These are phyloP conservation scores for Canna indica DNA, from an alignment of 176 grass and related monocot genomes.

Conservation along the genomic window DNA sequence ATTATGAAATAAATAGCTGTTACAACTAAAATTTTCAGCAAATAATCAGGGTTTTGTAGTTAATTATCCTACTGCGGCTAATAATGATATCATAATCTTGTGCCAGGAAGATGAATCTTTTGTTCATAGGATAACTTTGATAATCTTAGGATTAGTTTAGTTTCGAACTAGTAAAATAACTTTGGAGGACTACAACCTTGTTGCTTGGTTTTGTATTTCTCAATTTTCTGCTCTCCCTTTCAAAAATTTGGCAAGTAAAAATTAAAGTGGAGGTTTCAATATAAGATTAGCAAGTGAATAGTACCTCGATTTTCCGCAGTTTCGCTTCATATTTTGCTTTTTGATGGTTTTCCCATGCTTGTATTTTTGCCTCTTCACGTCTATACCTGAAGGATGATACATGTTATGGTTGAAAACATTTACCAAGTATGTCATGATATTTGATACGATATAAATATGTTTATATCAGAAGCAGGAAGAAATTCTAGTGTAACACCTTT, in stretches of 20 bases:
- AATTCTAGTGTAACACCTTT: not conserved
- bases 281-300: not conserved
- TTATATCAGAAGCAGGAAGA: not conserved
- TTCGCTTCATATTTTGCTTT: slow-evolving; percentile 69
- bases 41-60: too few species aligned
- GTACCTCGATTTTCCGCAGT: slow-evolving; percentile 59
- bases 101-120: too few species aligned
- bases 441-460: not conserved
- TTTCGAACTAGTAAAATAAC: too few species aligned
- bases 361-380: slow-evolving; percentile 63
- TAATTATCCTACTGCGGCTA: too few species aligned
- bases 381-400: slow-evolving; percentile 33
- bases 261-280: not conserved
- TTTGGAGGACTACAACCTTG: too few species aligned
- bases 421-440: not conserved
- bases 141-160: too few species aligned
- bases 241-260: not conserved
- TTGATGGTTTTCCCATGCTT: slow-evolving; percentile 64
- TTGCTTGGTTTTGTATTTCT: too few species aligned
- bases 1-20: too few species aligned
- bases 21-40: too few species aligned
- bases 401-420: not conserved
- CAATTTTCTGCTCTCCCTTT: too few species aligned
- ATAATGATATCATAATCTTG: too few species aligned
- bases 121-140: too few species aligned